Base-by-base conservation (phyloP, 768 basidiomycete genomes). In the Leccinellum luteum region DNA sequence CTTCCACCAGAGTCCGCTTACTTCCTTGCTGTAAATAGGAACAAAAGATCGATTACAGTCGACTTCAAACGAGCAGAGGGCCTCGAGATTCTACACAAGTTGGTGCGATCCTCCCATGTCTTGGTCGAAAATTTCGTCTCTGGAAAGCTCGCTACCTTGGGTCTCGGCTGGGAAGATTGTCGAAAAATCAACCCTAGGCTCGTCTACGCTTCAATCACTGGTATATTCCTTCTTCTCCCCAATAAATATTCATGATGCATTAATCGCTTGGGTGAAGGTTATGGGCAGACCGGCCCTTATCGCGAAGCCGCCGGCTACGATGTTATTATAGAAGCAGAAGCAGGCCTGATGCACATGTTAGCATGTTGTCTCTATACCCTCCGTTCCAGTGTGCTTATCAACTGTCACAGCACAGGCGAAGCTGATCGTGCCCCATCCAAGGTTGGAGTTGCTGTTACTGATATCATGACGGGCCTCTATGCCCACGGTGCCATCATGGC, bases 391-490 rank as follows among this genome's bases (percentile, higher is more conserved):
- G 17, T 53, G 31, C 52, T 43, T 43, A 62, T 61, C 38, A 30
- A 63, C 52, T 27, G 51, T 27, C 57, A 31, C 61, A 92, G 90
- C 63, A 98, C 94, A 15, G 94, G 94, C 51, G 95, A 96, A 73
- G 80, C 87, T 9, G 86, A 89, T 64, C 86, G 93, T 10, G 82
- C 85, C 15, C 95, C 94, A 4, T 87, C 84, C 67, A 97, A 98
- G 73, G 94, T 96, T n/a, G 95, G 95, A 9, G 94, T 97, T 27
- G 94, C 95, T 2, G 87, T 87, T 6, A 96, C 94, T 13, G 95
- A 94, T 73, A 82, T 94, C 53, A 85, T 91, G 48, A 94, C 89
- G 23, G 89, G 89, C 3, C 79, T 98, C 25, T 97, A 95, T 71
- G 87, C 93, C 6, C 93, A 96, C 54, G 92, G 92, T 0, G 93